Conservation (phyloP, 768 basidiomycete genomes). For the Suillus bovinus region DNA sequence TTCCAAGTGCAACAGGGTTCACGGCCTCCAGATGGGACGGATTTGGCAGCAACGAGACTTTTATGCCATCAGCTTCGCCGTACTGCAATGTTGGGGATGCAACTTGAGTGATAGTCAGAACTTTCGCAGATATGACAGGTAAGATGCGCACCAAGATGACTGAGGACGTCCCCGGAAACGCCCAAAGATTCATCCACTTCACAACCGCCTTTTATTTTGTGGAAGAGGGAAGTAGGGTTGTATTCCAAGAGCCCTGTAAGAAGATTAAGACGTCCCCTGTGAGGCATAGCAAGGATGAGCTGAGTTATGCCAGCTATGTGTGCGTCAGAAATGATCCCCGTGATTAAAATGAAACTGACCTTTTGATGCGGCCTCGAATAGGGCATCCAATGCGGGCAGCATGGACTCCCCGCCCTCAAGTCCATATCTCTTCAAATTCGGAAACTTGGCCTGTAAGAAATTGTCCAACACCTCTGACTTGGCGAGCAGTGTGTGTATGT, state of each 20-base stretch:
- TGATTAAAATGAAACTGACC: slow-evolving; percentile 35
- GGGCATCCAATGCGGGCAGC: slow-evolving; percentile 80
- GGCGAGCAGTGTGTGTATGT: slow-evolving; percentile 68
- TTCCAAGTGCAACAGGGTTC: slow-evolving; percentile 85
- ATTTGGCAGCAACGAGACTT: slow-evolving; percentile 79
- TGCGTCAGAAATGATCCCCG: not conserved
- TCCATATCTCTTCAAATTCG: slow-evolving; percentile 85
- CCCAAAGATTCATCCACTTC: slow-evolving; percentile 68
- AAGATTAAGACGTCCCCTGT: slow-evolving; percentile 84
- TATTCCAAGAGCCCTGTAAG: slow-evolving; percentile 75
- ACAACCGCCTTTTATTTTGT: slow-evolving; percentile 82
- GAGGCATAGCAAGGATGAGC: slow-evolving; percentile 83
- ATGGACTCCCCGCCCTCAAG: slow-evolving; percentile 94
- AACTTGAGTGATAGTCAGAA: slow-evolving; percentile 35
- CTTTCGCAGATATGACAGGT: not conserved
- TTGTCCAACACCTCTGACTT: slow-evolving; percentile 81
- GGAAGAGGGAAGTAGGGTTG: slow-evolving; percentile 70
- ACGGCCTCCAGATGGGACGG: slow-evolving; percentile 89
- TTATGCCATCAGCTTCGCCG: slow-evolving; percentile 50
- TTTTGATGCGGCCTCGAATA: slow-evolving; percentile 68
- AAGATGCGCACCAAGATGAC: slow-evolving; percentile 64
- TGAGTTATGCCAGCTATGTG: slow-evolving; percentile 64
- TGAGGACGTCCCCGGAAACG: slow-evolving; percentile 83
- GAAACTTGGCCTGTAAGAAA: slow-evolving; percentile 86
- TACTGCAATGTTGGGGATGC: slow-evolving; percentile 68